Evolutionary conservation across 306 rosid genomes (phyloP), one percentile per base, ranked within the genome.

Genomic region (Medicago ruthenica): DNA sequence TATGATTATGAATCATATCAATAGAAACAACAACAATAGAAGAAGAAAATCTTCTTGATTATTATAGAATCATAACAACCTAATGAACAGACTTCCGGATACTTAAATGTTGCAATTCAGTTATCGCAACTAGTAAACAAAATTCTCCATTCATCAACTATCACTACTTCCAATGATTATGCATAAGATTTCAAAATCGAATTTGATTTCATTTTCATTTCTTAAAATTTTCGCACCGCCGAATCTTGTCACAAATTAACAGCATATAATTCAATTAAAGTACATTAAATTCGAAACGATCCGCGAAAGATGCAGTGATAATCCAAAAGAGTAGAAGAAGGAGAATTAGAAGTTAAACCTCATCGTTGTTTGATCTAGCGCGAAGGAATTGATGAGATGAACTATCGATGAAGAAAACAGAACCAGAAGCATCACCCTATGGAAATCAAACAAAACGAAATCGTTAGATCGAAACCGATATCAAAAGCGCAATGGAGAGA

Each of bases 401-500:
- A 40, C 75, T 42, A 67, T 85, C 88, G 51, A 85, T 40, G 64
- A 85, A 79, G 75, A 79, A 53, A 62, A 79, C 78, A 2, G 88
- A 82, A 82, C 84, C 84, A 72, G 84, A 81, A 75, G 69, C 68
- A 39, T 85, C 82, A 3, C 84, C 78, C 88, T 85, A 50, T 18
- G 18, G 61, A 42, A 80, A 85, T 75, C 71, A 75, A 72, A 65
- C 14, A 70, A 71, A 57, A 44, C 9, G 34, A 12, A 66, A 66
- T 39, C 20, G 74, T 71, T 37, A 79, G 88, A 85, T 79, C 86
- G 63, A 71, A 81, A 75, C 57, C 51, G 67, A 70, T 58, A 57
- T 71, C 44, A 8, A 40, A 65, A 34, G 71, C 67, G 18, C 1
- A 76, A n/a, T 24, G 34, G 41, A 81, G 34, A 79, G 11, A 42